A percentile compares a stretch with the other conserved stretches of the same genome.
Evolutionary conservation across 352 stramenopile genomes (phyloP).

Genomic region (Pythium brachiatum): DNA sequence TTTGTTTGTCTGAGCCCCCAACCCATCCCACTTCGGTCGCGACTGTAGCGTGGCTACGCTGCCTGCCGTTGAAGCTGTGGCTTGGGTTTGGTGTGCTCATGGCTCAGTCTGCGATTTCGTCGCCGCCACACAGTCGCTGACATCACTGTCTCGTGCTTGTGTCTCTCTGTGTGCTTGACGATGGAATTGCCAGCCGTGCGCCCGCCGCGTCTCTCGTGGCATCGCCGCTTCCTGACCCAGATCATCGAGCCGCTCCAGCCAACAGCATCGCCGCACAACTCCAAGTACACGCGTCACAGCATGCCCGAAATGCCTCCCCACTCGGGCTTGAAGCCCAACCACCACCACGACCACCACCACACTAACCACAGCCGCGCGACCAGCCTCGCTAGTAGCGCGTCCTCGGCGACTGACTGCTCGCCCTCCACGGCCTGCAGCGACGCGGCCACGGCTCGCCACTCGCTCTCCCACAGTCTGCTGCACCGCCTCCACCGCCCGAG

Average conservation of each 20-base stretch:
- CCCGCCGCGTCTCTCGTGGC: conserved; percentile 26
- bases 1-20: no score
- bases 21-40: neutral
- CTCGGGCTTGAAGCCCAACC: no score
- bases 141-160: conserved; percentile 7
- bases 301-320: conserved; percentile 4
- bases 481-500: conserved; percentile 18
- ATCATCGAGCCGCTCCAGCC: conserved; percentile 9
- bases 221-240: conserved; percentile 19
- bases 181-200: conserved; percentile 33
- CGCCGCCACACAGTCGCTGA: conserved; percentile 8
- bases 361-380: conserved; percentile 19
- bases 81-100: conserved; percentile 1
- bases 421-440: neutral
- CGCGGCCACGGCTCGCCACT: neutral
- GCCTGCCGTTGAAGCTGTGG: conserved; percentile 3
- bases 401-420: conserved; percentile 6
- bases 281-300: neutral
- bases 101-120: conserved; percentile 16
- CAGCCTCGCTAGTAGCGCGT: conserved; percentile 19
- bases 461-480: conserved; percentile 19
- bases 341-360: neutral
- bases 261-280: conserved; percentile 4
- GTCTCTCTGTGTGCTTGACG: neutral
- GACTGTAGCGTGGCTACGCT: conserved; percentile 6